These are phyloP conservation scores for Moesziomyces sp. DNA, from an alignment of 1,284 basidiomycete genomes.

Conservation along the genomic window DNA sequence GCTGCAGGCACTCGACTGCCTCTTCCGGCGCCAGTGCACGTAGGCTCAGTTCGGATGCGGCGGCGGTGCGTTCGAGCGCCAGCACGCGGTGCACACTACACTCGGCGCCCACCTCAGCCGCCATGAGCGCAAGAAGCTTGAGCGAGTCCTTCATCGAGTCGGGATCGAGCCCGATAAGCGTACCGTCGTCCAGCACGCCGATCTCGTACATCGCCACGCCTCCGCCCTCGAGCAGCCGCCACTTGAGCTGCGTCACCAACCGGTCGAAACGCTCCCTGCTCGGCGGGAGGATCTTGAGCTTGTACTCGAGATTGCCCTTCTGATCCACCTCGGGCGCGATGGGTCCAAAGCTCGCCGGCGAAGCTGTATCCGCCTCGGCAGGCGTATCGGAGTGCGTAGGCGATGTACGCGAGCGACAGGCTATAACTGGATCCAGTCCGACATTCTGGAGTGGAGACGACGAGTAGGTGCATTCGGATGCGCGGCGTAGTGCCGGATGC, in stretches of 20 bases:
- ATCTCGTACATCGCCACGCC: conserved; percentile 65
- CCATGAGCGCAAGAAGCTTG: conserved; percentile 57
- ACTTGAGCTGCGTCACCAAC: conserved; percentile 66
- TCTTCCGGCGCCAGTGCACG: conserved; percentile 17
- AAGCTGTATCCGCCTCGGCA: not conserved
- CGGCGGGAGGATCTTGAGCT: conserved; percentile 64
- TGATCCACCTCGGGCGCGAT: conserved; percentile 63
- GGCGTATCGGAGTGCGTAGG: not conserved
- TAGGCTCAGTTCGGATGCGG: conserved; percentile 27
- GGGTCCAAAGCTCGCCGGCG: conserved; percentile 33
- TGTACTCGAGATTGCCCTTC: conserved; percentile 67
- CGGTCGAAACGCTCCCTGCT: conserved; percentile 62
- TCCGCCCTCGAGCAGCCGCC: conserved; percentile 65
- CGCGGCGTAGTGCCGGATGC: conserved; percentile 24
- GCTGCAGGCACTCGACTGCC: conserved; percentile 15
- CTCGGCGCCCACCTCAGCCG: conserved; percentile 49
- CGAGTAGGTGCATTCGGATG: conserved; percentile 31
- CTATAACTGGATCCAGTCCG: conserved; percentile 36
- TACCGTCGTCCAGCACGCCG: conserved; percentile 66
- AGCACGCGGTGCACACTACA: conserved; percentile 40
- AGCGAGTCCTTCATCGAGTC: conserved; percentile 61
- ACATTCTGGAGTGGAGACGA: conserved; percentile 31
- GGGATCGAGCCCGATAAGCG: conserved; percentile 55
- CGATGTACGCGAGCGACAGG: conserved; percentile 28
- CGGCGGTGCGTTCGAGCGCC: conserved; percentile 9